A percentile compares a stretch with the other conserved stretches of the same genome.
These are phyloP conservation scores for Ophiosphaerella korrae DNA, from an alignment of 2,329 filamentous ascomycete species.

Conservation along the genomic window DNA sequence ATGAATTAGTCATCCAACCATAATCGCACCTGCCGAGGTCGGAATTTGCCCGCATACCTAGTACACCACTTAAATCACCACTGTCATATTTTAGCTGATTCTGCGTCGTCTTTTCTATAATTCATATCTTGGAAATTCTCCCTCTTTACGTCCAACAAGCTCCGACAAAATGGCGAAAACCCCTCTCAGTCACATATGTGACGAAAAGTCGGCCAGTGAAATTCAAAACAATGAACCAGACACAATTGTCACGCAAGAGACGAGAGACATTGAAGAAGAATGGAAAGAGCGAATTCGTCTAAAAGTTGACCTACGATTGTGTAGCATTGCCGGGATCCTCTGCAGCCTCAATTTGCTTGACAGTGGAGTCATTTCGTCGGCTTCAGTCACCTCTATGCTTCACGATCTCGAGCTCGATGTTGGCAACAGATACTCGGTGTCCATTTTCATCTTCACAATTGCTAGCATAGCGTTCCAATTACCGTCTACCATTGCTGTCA, in stretches of 20 bases:
- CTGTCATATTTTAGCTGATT: slow-evolving; percentile 14
- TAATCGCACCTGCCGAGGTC: slow-evolving; percentile 5
- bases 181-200: slow-evolving; percentile 15
- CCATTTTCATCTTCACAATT: slow-evolving; percentile 76
- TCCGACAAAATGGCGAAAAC: slow-evolving; percentile 21
- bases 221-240: slow-evolving; percentile 16
- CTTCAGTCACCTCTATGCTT: slow-evolving; percentile 71
- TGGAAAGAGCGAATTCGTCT: slow-evolving; percentile 59
- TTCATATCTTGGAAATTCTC: background rate
- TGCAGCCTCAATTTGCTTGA: slow-evolving; percentile 73
- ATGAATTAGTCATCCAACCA: too few species aligned
- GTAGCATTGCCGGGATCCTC: slow-evolving; percentile 72
- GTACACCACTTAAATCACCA: slow-evolving; percentile 3
- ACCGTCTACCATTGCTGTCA: slow-evolving; percentile 69
- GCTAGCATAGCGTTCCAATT: slow-evolving; percentile 71
- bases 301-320: slow-evolving; percentile 71
- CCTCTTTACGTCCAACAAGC: background rate
- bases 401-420: slow-evolving; percentile 64
- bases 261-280: slow-evolving; percentile 20
- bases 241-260: slow-evolving; percentile 8
- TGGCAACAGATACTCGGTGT: slow-evolving; percentile 69
- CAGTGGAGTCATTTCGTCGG: slow-evolving; percentile 71
- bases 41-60: background rate
- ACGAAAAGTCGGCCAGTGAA: slow-evolving; percentile 20
- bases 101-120: background rate